A percentile compares a stretch with the other conserved stretches of the same genome.
These are phyloP conservation scores for Penicillium crustosum DNA, from an alignment of 2,329 filamentous ascomycete genomes.

Conservation along the genomic window DNA sequence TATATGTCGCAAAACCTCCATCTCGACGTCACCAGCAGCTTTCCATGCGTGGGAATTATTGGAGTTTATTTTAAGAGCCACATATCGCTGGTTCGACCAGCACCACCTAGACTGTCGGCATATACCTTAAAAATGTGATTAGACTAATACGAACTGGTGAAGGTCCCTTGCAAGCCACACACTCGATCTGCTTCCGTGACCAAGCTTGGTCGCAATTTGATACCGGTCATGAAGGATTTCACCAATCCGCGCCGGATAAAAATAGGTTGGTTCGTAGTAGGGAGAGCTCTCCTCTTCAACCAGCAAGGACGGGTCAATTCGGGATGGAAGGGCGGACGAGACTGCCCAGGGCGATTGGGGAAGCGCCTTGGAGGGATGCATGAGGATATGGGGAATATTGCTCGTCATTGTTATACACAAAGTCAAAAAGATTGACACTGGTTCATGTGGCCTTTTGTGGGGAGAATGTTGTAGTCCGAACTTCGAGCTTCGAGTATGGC, in stretches of 20 bases:
- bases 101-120: constrained; percentile 24
- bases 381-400: not conserved
- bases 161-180: constrained; percentile 31
- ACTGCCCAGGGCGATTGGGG: constrained; percentile 3
- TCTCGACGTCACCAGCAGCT: constrained; percentile 20
- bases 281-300: constrained; percentile 23
- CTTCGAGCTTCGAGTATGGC: not conserved
- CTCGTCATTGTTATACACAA: not conserved
- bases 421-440: not conserved
- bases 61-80: constrained; percentile 37
- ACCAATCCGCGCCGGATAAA: constrained; percentile 25
- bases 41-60: constrained; percentile 10
- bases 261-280: constrained; percentile 17
- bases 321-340: constrained; percentile 3
- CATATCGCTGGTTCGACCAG: constrained; percentile 29
- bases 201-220: constrained; percentile 27
- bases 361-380: not conserved
- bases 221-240: constrained; percentile 26
- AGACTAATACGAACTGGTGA: constrained; percentile 20
- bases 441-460: not conserved
- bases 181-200: constrained; percentile 25
- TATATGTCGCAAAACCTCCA: constrained; percentile 31
- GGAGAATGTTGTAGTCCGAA: too few species aligned
- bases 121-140: not conserved
- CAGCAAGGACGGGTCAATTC: constrained; percentile 2